phyloP scores from a whole-genome alignment of 1,284 basidiomycete species.

The Inonotus hispidus region DNA sequence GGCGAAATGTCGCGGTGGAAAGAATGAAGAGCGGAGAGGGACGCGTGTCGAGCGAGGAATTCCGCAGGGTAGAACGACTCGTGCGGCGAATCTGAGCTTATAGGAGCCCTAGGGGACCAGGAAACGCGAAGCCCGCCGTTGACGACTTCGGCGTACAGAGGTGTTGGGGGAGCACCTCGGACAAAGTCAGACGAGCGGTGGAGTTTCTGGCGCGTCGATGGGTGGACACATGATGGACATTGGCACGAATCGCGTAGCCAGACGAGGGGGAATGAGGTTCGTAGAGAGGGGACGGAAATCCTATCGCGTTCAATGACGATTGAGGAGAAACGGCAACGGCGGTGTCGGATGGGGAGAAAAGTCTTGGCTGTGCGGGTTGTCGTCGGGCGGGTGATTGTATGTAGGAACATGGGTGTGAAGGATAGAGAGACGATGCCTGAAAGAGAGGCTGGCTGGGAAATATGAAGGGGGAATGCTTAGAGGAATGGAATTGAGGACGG shows the following conservation, averaged over 20 bases:
- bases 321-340: not conserved
- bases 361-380: not conserved
- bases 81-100: constrained; percentile 32
- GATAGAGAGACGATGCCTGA: not conserved
- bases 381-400: not conserved
- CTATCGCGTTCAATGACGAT: not conserved
- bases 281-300: constrained; percentile 7
- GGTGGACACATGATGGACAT: constrained; percentile 56
- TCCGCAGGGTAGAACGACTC: constrained; percentile 43
- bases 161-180: constrained; percentile 32
- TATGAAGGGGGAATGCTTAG: not conserved
- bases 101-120: constrained; percentile 42
- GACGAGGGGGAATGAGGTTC: constrained; percentile 9
- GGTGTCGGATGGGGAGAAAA: not conserved
- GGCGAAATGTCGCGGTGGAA: constrained; percentile 38
- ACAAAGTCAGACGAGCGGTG: constrained; percentile 66
- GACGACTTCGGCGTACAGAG: constrained; percentile 36
- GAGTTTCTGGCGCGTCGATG: constrained; percentile 72
- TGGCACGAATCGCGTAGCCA: constrained; percentile 35
- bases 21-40: constrained; percentile 24
- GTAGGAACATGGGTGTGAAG: not conserved
- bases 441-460: not conserved
- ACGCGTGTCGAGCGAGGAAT: constrained; percentile 46
- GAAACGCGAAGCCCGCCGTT: constrained; percentile 35
- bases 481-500: not conserved